These are phyloP conservation scores for Pterocarpus santalinus DNA, from an alignment of 306 rosid genomes.

Conservation along the genomic window DNA sequence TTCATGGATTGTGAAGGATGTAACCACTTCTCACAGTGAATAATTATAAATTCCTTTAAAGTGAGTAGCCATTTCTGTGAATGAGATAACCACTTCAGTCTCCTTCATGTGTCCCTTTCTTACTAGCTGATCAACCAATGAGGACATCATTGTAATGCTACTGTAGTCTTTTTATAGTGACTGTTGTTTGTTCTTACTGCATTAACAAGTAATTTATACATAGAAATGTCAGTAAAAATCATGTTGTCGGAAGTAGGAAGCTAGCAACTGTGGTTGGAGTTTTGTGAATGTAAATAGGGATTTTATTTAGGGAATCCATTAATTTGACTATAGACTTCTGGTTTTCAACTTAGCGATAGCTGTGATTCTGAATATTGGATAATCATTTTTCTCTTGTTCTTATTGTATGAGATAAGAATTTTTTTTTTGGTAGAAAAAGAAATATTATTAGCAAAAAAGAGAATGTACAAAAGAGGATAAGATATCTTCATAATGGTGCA, in stretches of 20 bases:
- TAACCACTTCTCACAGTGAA: not conserved
- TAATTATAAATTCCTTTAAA: not conserved
- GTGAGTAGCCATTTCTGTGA: not conserved
- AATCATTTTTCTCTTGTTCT: not conserved
- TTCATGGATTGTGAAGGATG: not conserved
- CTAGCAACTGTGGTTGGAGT: not conserved
- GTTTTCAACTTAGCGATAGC: not conserved
- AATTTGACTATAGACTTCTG: not conserved
- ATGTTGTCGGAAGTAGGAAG: not conserved
- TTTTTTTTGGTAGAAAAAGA: too few relatives aligned
- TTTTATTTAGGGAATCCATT: not conserved
- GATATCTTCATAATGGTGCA: too few relatives aligned
- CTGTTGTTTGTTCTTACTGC: not conserved
- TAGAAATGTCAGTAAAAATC: not conserved
- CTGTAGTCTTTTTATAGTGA: not conserved
- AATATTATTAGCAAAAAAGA: too few relatives aligned
- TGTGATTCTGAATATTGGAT: conserved; percentile 4
- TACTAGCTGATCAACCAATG: not conserved
- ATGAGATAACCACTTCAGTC: not conserved
- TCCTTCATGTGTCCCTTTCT: not conserved
- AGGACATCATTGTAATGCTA: not conserved
- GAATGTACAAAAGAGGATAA: too few relatives aligned
- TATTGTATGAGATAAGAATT: not conserved
- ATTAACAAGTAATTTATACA: not conserved
- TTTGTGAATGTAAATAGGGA: not conserved